phyloP scores from a whole-genome alignment of 768 basidiomycete genomes.

The Podaxis rugospora region DNA sequence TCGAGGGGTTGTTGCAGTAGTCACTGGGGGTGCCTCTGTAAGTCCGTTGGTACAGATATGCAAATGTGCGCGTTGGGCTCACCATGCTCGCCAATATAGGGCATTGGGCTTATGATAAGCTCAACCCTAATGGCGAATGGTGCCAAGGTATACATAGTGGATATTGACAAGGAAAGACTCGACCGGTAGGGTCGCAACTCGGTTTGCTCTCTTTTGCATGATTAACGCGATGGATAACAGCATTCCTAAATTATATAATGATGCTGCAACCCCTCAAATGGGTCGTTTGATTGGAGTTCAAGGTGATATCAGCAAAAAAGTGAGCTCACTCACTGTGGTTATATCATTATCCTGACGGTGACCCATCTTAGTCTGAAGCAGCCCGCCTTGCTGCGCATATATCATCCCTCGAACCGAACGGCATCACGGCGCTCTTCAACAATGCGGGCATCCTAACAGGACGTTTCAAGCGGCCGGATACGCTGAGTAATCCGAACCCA shows the following conservation, averaged over 20 bases:
- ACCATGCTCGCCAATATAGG: constrained; percentile 20
- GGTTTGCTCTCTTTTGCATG: not conserved
- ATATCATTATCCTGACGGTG: not conserved
- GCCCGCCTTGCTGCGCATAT: constrained; percentile 36
- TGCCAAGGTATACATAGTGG: constrained; percentile 45
- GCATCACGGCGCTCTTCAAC: constrained; percentile 45
- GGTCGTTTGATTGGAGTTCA: constrained; percentile 37
- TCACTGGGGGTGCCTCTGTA: constrained; percentile 34
- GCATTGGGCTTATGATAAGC: constrained; percentile 48
- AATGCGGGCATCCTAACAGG: constrained; percentile 38
- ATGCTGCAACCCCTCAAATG: constrained; percentile 24
- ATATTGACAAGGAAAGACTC: constrained; percentile 35
- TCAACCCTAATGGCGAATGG: constrained; percentile 43
- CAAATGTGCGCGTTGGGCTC: not conserved
- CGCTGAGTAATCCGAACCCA: constrained; percentile 8
- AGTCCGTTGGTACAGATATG: too few relatives aligned
- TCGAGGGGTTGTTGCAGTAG: constrained; percentile 38
- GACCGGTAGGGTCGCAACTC: constrained; percentile 25
- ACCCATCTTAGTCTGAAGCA: constrained; percentile 32
- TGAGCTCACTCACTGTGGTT: not conserved
- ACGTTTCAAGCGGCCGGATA: constrained; percentile 21
- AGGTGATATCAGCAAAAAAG: constrained; percentile 37
- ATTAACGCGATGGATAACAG: constrained; percentile 8
- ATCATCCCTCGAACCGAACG: constrained; percentile 26
- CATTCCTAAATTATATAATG: constrained; percentile 30